Percentiles rank a stretch among this genome's conserved stretches.
Evolutionary conservation across 2,329 filamentous ascomycete genomes (phyloP).

Genomic region (Thielaviopsis populi): DNA sequence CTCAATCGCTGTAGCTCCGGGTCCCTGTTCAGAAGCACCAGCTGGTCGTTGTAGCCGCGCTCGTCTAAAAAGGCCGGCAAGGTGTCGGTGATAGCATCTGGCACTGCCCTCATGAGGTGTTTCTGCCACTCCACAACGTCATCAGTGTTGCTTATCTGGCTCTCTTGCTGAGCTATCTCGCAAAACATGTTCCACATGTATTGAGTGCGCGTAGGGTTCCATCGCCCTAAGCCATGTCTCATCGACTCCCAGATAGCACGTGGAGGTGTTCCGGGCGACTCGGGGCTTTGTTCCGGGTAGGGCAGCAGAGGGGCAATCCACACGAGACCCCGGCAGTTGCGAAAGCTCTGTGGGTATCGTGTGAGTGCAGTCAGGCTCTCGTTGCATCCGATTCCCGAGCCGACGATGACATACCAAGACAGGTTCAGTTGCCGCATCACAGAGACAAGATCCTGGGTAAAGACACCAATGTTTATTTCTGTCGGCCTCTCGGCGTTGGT

Average conservation of each 20-base stretch:
- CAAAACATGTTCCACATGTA: slow-evolving; percentile 12
- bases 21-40: background rate
- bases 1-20: background rate
- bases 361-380: slow-evolving; percentile 1
- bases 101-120: background rate
- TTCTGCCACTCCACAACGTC: background rate
- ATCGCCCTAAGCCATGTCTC: background rate
- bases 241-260: slow-evolving; percentile 3
- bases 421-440: background rate
- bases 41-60: background rate
- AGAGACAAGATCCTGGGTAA: background rate
- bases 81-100: background rate
- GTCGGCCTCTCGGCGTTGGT: background rate
- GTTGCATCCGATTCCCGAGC: slow-evolving; percentile 13
- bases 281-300: background rate
- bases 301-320: slow-evolving; percentile 8
- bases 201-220: background rate
- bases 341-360: background rate
- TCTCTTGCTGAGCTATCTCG: slow-evolving; percentile 8
- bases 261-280: background rate
- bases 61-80: background rate
- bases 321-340: slow-evolving; percentile 1
- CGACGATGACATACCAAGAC: background rate
- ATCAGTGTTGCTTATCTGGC: background rate
- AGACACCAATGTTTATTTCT: background rate